Percentiles rank a stretch among this genome's conserved stretches.
Conservation (phyloP, 1,139 yeast genomes). For the Oligophagozyma castellii region DNA sequence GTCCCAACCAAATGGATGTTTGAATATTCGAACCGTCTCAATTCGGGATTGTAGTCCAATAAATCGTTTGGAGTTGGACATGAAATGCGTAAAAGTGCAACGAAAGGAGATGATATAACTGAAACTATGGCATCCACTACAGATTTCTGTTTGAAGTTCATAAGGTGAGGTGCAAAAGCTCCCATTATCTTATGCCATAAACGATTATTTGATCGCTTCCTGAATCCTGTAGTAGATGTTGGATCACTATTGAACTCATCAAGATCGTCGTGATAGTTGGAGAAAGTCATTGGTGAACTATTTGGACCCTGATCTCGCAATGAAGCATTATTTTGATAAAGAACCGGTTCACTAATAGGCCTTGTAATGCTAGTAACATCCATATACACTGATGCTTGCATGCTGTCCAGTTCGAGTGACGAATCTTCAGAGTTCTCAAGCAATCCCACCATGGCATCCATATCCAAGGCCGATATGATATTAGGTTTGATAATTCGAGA, state of each 20-base stretch:
- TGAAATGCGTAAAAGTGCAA: slow-evolving; percentile 16
- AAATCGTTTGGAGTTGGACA: slow-evolving; percentile 17
- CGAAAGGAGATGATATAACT: slow-evolving; percentile 17
- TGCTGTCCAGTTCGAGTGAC: slow-evolving; percentile 7
- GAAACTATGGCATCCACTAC: slow-evolving; percentile 15
- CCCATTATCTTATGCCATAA: too few relatives aligned
- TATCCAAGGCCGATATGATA: slow-evolving; percentile 21
- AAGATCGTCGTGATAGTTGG: slow-evolving; percentile 16
- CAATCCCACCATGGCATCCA: slow-evolving; percentile 14
- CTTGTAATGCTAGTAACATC: slow-evolving; percentile 1
- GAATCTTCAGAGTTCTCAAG: slow-evolving; percentile 12
- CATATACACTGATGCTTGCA: slow-evolving; percentile 1
- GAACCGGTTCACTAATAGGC: slow-evolving; percentile 1
- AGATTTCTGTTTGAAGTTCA: slow-evolving; percentile 14
- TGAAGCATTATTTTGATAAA: too few relatives aligned
- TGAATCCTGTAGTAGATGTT: too few relatives aligned
- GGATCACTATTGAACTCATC: slow-evolving; percentile 4
- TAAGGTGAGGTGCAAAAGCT: slow-evolving; percentile 18
- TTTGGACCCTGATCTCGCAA: slow-evolving; percentile 2
- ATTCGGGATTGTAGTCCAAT: slow-evolving; percentile 9
- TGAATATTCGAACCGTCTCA: slow-evolving; percentile 7
- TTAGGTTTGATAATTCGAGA: too few relatives aligned
- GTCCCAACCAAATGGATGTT: slow-evolving; percentile 6
- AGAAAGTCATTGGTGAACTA: slow-evolving; percentile 16
- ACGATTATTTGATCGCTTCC: too few relatives aligned